phyloP scores from a whole-genome alignment of 1,284 basidiomycete genomes.

The Boletus hoseneyae region DNA sequence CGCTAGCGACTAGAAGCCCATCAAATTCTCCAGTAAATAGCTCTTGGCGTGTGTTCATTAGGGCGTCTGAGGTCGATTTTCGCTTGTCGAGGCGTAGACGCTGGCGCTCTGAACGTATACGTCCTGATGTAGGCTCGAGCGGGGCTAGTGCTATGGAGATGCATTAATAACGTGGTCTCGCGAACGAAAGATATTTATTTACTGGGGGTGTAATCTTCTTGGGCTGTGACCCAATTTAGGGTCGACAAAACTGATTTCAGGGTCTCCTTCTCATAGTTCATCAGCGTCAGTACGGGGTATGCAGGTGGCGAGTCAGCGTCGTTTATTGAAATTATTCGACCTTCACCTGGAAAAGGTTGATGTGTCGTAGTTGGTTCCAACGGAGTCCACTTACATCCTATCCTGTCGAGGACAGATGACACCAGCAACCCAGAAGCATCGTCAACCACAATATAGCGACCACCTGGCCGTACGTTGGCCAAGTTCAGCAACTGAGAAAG shows the following conservation, averaged over 20 bases:
- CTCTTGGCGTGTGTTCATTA: conserved; percentile 71
- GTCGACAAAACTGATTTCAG: conserved; percentile 58
- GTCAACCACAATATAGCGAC: conserved; percentile 87
- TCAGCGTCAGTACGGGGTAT: conserved; percentile 78
- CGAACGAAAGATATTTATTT: conserved; percentile 24
- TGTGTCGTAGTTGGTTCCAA: neutral
- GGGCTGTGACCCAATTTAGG: conserved; percentile 90
- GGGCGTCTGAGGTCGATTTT: conserved; percentile 55
- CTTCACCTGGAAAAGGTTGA: conserved; percentile 54
- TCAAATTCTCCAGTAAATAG: conserved; percentile 88
- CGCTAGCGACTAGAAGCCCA: conserved; percentile 79
- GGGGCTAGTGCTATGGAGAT: conserved; percentile 50
- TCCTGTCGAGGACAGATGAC: conserved; percentile 78
- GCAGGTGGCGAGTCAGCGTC: conserved; percentile 93
- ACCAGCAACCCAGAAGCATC: conserved; percentile 91
- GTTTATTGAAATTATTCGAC: conserved; percentile 81
- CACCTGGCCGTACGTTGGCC: conserved; percentile 83
- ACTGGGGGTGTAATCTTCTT: conserved; percentile 74
- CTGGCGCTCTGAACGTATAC: conserved; percentile 67
- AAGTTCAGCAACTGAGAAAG: conserved; percentile 86
- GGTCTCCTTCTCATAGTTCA: conserved; percentile 79
- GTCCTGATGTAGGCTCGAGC: conserved; percentile 50
- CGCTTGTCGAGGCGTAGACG: conserved; percentile 68
- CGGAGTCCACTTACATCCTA: conserved; percentile 62
- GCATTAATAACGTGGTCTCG: conserved; percentile 1